phyloP scores from a whole-genome alignment of 2,329 filamentous ascomycete species.

The Trichophyton schoenleinii region DNA sequence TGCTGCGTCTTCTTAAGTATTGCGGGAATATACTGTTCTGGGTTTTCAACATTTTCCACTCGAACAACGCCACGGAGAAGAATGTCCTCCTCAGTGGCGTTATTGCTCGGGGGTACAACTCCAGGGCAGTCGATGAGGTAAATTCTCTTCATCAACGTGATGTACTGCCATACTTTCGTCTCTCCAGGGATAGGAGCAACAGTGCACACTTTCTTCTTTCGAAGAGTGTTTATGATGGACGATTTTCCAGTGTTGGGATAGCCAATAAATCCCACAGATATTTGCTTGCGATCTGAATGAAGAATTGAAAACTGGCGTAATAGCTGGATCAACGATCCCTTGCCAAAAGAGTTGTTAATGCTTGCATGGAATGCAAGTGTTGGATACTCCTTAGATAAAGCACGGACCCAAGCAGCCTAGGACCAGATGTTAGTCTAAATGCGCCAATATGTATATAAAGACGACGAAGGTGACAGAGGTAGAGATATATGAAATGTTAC shows the following conservation, averaged over 20 bases:
- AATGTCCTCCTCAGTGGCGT: conserved; percentile 76
- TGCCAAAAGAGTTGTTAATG: conserved; percentile 93
- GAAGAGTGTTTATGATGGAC: conserved; percentile 89
- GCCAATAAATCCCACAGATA: conserved; percentile 77
- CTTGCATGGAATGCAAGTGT: conserved; percentile 90
- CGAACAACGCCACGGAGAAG: conserved; percentile 81
- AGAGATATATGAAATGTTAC: conserved; percentile 85
- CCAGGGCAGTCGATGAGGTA: conserved; percentile 95
- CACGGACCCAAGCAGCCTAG: conserved; percentile 85
- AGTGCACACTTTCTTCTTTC: conserved; percentile 86
- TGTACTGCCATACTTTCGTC: conserved; percentile 97
- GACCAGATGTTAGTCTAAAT: conserved; percentile 19
- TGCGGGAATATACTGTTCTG: conserved; percentile 85
- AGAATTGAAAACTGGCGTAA: conserved; percentile 85
- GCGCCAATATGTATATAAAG: conserved; percentile 4
- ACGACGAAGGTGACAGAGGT: conserved; percentile 17
- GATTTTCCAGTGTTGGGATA: conserved; percentile 95
- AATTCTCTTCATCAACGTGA: conserved; percentile 87
- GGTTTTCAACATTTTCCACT: conserved; percentile 91
- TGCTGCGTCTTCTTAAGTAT: conserved; percentile 69
- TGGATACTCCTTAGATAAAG: conserved; percentile 78
- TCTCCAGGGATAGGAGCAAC: conserved; percentile 92
- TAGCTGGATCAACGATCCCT: conserved; percentile 83
- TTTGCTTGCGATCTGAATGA: conserved; percentile 83
- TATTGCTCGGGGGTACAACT: conserved; percentile 78